phyloP scores from a whole-genome alignment of 2,329 filamentous ascomycete species.

The Diaporthe sp. region DNA sequence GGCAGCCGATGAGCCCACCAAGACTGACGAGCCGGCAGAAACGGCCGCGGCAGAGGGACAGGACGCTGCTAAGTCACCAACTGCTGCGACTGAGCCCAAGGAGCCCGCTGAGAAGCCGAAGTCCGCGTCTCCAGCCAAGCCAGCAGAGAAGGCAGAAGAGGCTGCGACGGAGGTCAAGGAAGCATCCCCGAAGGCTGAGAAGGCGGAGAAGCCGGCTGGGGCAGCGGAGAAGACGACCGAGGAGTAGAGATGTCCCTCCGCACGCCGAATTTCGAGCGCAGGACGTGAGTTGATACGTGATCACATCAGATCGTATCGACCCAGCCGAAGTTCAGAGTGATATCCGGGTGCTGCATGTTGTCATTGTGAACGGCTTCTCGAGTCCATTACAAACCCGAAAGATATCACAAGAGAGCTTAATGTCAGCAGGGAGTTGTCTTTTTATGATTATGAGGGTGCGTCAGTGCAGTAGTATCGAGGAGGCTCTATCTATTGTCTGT shows the following conservation, averaged over 20 bases:
- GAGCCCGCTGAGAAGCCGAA: slow-evolving; percentile 40
- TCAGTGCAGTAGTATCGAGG: not conserved
- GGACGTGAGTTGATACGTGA: not conserved
- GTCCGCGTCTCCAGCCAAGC: slow-evolving; percentile 27
- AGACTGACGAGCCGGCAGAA: slow-evolving; percentile 32
- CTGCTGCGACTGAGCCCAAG: slow-evolving; percentile 28
- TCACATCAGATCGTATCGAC: not conserved
- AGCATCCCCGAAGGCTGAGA: slow-evolving; percentile 7
- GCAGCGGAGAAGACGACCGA: not conserved
- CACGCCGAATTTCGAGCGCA: too few relatives aligned
- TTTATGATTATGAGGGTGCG: slow-evolving; percentile 2
- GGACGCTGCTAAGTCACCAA: not conserved
- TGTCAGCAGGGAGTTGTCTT: not conserved
- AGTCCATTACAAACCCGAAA: not conserved
- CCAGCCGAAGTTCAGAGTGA: not conserved
- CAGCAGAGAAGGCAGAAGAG: slow-evolving; percentile 8
- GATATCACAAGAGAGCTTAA: not conserved
- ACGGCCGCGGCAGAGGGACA: not conserved
- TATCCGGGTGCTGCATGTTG: not conserved
- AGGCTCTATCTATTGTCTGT: not conserved
- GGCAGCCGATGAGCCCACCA: slow-evolving; percentile 32
- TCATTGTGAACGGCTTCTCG: not conserved
- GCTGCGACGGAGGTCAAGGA: not conserved
- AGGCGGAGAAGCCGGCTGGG: not conserved
- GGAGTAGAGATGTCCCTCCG: not conserved